Base-by-base conservation (phyloP, 164 flowering plant species). In the Liriodendron chinense region DNA sequence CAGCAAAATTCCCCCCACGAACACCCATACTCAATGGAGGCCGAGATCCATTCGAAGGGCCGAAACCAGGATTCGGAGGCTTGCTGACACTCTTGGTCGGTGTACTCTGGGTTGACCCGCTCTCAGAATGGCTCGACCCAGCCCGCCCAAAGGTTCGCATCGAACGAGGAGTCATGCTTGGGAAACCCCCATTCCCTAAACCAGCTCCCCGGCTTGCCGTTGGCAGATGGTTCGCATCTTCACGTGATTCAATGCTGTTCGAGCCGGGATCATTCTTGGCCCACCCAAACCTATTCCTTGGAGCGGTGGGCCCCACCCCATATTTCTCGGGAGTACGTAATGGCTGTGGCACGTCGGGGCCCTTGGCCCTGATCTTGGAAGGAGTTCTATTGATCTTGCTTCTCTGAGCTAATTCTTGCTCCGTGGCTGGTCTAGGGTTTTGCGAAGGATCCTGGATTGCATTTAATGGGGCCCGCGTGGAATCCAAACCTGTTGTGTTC, bases 1-100 rank as follows among this genome's bases (percentile, higher is more conserved):
- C 83, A 49, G 86, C 78, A 81, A 75, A 77, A 75, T 78, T 87
- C n/a, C 84, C 91, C 1, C 70, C 59, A 0, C 93, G 84, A 70
- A 77, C 74, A 69, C 84, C 83, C 13, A 80, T 78, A 71, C 63
- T 80, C 74, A 78, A 82, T 28, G 81, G 77, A 72, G 83, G 76
- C 16, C 86, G 80, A 21, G 79, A 76, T 22, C 83, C 77, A 75
- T 74, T 74, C 20, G 74, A 56, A 9, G 74, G 77, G 70, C 68
- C 70, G 61, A 81, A 72, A 34, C 84, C 89, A 1, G 89, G 84
- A 83, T 80, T 86, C 0, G 87, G 91, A 62, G 98, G 98, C 86
- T 96, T 96, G 47, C 79, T 83, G 1, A 90, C 94, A 77, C 98
- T 94, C 86, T 91, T 96, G 0, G 94, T 87, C 0, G 99, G 99